Evolutionary conservation across 1,284 basidiomycete species (phyloP).

Genomic region (Sporisorium graminicola): DNA sequence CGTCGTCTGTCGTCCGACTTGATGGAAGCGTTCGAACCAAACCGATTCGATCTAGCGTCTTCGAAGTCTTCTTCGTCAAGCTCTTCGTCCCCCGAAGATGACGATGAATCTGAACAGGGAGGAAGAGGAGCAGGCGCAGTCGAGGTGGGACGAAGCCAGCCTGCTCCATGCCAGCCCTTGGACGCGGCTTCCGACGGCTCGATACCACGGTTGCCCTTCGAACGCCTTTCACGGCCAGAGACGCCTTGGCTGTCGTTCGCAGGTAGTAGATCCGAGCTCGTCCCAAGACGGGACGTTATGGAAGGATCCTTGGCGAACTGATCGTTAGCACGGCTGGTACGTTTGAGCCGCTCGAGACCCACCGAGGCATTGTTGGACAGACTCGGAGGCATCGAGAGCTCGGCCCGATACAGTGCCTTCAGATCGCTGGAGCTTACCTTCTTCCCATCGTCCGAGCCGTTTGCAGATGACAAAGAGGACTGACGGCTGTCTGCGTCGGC

Average conservation of each 20-base stretch:
- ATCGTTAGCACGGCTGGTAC: constrained; percentile 30
- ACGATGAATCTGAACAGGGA: constrained; percentile 10
- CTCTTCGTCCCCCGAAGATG: constrained; percentile 16
- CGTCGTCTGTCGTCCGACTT: constrained; percentile 28
- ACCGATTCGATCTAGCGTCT: constrained; percentile 4
- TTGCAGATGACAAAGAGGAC: constrained; percentile 12
- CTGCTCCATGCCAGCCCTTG: constrained; percentile 52
- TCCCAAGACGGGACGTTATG: constrained; percentile 14
- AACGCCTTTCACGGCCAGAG: constrained; percentile 16
- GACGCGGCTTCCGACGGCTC: constrained; percentile 45
- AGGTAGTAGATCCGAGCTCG: constrained; percentile 9
- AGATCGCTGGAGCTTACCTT: constrained; percentile 45
- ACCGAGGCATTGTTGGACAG: constrained; percentile 36
- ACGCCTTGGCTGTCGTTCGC: constrained; percentile 21
- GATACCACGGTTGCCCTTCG: constrained; percentile 40
- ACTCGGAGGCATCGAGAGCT: constrained; percentile 33
- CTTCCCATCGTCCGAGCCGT: background rate
- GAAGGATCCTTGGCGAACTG: constrained; percentile 38
- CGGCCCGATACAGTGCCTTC: constrained; percentile 35
- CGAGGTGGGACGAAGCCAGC: constrained; percentile 44
- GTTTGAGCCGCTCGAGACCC: constrained; percentile 42
- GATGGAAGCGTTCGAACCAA: constrained; percentile 10
- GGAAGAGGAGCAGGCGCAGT: constrained; percentile 27
- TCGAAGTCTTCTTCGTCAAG: constrained; percentile 14
- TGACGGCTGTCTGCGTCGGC: constrained; percentile 20